Conservation (phyloP, 2,329 filamentous ascomycete species). For the Pleomassaria siparia region DNA sequence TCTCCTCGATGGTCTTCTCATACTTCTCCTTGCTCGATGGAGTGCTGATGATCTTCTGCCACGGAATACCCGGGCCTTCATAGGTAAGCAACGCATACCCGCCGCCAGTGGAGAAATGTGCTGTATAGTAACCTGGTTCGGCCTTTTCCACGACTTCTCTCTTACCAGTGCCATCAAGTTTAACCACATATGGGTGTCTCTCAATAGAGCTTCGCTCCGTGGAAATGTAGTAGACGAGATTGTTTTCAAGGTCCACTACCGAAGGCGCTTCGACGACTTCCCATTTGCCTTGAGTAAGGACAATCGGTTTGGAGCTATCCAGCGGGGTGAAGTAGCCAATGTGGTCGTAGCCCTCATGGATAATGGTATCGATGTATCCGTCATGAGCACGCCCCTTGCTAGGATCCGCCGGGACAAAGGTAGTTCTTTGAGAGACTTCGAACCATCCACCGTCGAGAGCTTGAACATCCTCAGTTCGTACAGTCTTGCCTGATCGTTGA, state of each 20-base stretch:
- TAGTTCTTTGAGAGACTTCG: slow-evolving; percentile 84
- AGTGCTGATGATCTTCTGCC: slow-evolving; percentile 87
- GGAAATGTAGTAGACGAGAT: slow-evolving; percentile 86
- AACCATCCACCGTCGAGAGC: slow-evolving; percentile 96
- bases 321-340: slow-evolving; percentile 90
- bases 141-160: slow-evolving; percentile 72
- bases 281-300: slow-evolving; percentile 88
- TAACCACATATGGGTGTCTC: slow-evolving; percentile 88
- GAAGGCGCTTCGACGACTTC: slow-evolving; percentile 87
- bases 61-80: slow-evolving; percentile 80
- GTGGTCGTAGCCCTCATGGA: slow-evolving; percentile 85
- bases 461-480: slow-evolving; percentile 77
- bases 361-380: slow-evolving; percentile 90
- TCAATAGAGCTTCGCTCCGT: slow-evolving; percentile 88
- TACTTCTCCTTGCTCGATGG: slow-evolving; percentile 67
- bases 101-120: slow-evolving; percentile 80
- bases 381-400: slow-evolving; percentile 74
- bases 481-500: slow-evolving; percentile 71
- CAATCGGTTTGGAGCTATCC: slow-evolving; percentile 76
- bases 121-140: slow-evolving; percentile 74
- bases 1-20: slow-evolving; percentile 75
- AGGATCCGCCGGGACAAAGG: slow-evolving; percentile 82
- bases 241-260: slow-evolving; percentile 79
- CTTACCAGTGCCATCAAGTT: slow-evolving; percentile 75
- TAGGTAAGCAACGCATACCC: slow-evolving; percentile 86